Evolutionary conservation across 768 basidiomycete species (phyloP).

Genomic region (Boletus vermiculosoides): DNA sequence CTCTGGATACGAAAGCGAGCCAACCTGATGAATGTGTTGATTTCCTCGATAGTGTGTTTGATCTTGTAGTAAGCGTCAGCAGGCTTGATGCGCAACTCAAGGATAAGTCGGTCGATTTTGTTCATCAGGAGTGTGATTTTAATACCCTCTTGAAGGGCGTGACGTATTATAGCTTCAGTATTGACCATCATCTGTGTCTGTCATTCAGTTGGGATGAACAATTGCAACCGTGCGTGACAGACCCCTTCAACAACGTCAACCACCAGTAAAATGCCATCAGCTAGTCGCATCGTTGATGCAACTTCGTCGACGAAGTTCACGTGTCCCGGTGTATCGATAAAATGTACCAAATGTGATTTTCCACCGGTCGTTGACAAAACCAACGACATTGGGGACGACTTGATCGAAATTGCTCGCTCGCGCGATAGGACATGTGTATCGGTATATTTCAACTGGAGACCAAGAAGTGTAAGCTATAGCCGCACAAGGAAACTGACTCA

Average conservation of each 20-base stretch:
- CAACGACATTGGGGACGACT: conserved; percentile 96
- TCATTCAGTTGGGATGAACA: conserved; percentile 12
- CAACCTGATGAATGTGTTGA: conserved; percentile 94
- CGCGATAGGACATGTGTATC: conserved; percentile 91
- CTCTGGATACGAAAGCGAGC: conserved; percentile 13
- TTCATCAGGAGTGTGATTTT: conserved; percentile 93
- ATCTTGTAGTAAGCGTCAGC: conserved; percentile 98
- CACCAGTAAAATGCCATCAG: conserved; percentile 89
- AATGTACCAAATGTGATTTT: conserved; percentile 90
- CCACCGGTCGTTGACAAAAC: conserved; percentile 80
- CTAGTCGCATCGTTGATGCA: conserved; percentile 79
- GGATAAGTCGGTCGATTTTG: conserved; percentile 96
- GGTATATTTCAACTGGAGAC: conserved; percentile 81
- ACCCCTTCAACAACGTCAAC: conserved; percentile 99
- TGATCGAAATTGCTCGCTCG: conserved; percentile 89
- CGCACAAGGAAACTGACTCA: conserved; percentile 19
- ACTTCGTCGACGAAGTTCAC: conserved; percentile 99
- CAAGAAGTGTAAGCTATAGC: conserved; percentile 22
- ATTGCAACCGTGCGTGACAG: conserved; percentile 30
- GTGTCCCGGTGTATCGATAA: conserved; percentile 97
- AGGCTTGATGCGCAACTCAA: conserved; percentile 94
- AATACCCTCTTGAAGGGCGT: conserved; percentile 85
- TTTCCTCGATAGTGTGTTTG: conserved; percentile 97
- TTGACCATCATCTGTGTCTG: conserved; percentile 80
- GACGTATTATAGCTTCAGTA: conserved; percentile 83